A percentile compares a stretch with the other conserved stretches of the same genome.
Evolutionary conservation across 2,329 filamentous ascomycete species (phyloP).

Genomic region (Domatiomyces catenatus): DNA sequence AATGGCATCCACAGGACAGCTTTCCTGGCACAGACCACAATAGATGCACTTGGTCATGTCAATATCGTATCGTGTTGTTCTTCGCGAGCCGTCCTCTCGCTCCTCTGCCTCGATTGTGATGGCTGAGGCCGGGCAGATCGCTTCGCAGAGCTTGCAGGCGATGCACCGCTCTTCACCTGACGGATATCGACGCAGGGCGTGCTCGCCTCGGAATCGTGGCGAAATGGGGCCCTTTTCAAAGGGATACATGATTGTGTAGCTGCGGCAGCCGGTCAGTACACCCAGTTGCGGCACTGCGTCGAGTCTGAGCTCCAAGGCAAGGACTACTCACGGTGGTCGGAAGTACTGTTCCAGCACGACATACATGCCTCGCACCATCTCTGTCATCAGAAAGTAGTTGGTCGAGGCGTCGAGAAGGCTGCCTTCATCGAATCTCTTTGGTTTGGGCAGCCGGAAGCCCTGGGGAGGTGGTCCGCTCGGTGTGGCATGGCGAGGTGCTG

Average conservation of each 20-base stretch:
- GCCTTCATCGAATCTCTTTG: slow-evolving; percentile 65
- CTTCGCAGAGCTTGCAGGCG: slow-evolving; percentile 98
- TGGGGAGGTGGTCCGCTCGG: slow-evolving; percentile 64
- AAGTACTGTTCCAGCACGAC: slow-evolving; percentile 96
- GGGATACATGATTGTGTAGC: slow-evolving; percentile 96
- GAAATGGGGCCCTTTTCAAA: slow-evolving; percentile 99
- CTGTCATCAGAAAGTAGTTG: slow-evolving; percentile 87
- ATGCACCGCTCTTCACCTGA: slow-evolving; percentile 98
- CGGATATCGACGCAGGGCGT: slow-evolving; percentile 88
- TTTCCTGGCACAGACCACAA: slow-evolving; percentile 98
- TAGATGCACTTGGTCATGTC: slow-evolving; percentile 99
- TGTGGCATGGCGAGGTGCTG: slow-evolving; percentile 45
- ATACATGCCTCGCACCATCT: slow-evolving; percentile 97
- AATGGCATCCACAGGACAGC: slow-evolving; percentile 93
- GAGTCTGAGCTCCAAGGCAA: slow-evolving; percentile 2
- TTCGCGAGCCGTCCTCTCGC: slow-evolving; percentile 83
- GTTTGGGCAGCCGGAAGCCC: slow-evolving; percentile 62
- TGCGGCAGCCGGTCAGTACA: slow-evolving; percentile 23
- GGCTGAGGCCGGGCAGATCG: slow-evolving; percentile 91
- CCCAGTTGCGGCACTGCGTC: not conserved
- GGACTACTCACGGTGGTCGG: slow-evolving; percentile 72
- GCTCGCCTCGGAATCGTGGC: slow-evolving; percentile 93
- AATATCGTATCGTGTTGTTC: slow-evolving; percentile 95
- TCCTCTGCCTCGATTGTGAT: slow-evolving; percentile 99
- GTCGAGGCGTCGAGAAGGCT: slow-evolving; percentile 66